phyloP scores from a whole-genome alignment of 2,329 filamentous ascomycete genomes.

The Aureobasidium sp. region DNA sequence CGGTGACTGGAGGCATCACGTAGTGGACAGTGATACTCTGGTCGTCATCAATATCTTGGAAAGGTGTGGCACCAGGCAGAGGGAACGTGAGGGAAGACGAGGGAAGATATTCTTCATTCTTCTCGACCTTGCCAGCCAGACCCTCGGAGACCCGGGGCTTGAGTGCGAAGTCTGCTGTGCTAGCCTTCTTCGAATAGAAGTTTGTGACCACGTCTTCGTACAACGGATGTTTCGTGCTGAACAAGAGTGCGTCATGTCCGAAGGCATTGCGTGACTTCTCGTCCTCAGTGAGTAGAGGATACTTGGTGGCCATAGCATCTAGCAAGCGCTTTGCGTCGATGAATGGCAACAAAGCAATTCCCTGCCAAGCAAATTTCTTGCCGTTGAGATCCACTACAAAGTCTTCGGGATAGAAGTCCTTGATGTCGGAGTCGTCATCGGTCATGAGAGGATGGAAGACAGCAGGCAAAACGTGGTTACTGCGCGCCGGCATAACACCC shows the following conservation, averaged over 20 bases:
- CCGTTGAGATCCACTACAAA: conserved; percentile 92
- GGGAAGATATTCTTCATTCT: conserved; percentile 76
- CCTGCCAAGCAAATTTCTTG: conserved; percentile 98
- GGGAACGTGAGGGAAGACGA: conserved; percentile 76
- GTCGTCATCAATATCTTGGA: conserved; percentile 66
- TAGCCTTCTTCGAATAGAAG: conserved; percentile 89
- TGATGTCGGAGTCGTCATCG: conserved; percentile 78
- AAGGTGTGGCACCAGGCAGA: conserved; percentile 63
- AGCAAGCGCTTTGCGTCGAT: conserved; percentile 88
- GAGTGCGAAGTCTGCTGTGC: conserved; percentile 58
- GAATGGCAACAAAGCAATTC: conserved; percentile 86
- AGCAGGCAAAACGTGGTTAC: conserved; percentile 80
- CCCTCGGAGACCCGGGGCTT: conserved; percentile 70
- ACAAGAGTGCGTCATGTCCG: conserved; percentile 73
- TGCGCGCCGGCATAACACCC: conserved; percentile 92
- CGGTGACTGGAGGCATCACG: conserved; percentile 64
- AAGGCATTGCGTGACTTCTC: conserved; percentile 71
- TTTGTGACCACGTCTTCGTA: conserved; percentile 78
- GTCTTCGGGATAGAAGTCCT: conserved; percentile 94
- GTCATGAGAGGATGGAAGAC: conserved; percentile 90
- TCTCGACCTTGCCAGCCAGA: conserved; percentile 71
- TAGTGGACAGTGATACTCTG: conserved; percentile 84
- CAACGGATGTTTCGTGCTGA: conserved; percentile 76
- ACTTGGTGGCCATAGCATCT: conserved; percentile 72
- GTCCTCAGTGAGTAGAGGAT: conserved; percentile 68